Percentiles rank a stretch among this genome's conserved stretches.
These are phyloP conservation scores for Nicotiana paniculata DNA, from an alignment of 257 asterid species.

Conservation along the genomic window DNA sequence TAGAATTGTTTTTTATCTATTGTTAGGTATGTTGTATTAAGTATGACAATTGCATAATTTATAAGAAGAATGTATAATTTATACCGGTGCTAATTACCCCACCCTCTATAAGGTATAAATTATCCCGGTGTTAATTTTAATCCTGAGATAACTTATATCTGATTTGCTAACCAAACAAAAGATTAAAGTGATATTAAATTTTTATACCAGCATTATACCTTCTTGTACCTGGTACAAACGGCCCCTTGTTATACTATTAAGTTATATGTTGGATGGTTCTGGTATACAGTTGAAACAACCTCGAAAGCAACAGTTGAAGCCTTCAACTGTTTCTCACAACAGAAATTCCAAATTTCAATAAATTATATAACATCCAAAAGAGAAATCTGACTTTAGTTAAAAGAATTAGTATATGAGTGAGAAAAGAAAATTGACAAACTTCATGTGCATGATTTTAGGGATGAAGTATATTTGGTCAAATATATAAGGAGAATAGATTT, in stretches of 20 bases:
- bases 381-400: background rate
- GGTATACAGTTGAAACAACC: slow-evolving; percentile 11
- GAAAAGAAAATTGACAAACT: slow-evolving; percentile 12
- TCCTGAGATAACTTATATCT: too few species aligned
- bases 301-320: background rate
- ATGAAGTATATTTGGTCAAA: slow-evolving; percentile 55
- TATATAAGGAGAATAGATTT: slow-evolving; percentile 13
- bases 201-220: too few species aligned
- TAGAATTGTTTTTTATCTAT: too few species aligned
- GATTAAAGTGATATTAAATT: too few species aligned
- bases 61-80: too few species aligned
- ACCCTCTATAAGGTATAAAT: too few species aligned
- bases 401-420: background rate
- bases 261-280: slow-evolving; percentile 5
- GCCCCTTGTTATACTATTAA: background rate
- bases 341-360: background rate
- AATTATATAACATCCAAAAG: background rate
- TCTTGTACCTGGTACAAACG: too few species aligned
- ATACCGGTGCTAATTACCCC: too few species aligned
- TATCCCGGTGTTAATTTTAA: too few species aligned
- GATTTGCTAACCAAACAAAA: too few species aligned
- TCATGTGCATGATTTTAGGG: slow-evolving; percentile 13
- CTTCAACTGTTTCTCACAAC: background rate
- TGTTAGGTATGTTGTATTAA: too few species aligned
- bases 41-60: too few species aligned